Evolutionary conservation across 148 eudicot genomes (phyloP), one percentile per base, ranked within the genome.

Genomic region (Selenicereus undatus): DNA sequence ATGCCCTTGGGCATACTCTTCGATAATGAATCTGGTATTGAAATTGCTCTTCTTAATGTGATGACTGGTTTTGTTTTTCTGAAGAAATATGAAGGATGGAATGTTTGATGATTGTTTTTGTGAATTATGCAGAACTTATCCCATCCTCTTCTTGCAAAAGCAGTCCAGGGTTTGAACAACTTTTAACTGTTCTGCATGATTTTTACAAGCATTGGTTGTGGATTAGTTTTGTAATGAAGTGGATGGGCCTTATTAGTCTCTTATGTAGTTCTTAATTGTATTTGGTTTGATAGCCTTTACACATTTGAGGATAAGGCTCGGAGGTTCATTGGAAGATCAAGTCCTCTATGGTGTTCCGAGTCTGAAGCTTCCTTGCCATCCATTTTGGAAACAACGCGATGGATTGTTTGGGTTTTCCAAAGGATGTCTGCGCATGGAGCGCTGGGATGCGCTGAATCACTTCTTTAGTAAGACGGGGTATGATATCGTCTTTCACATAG

Each of bases 311-410:
- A 70, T 96, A 79, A 90, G 99, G 81, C 85, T 93, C 68, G 99
- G 99, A 78, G 99, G 99, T 83, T 94, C 99, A 75, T 82, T 96
- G 80, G 93, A 96, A 94, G 98, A 96, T 83, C 91, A 87, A 88
- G 97, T 96, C 30, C 17, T 87, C 8, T 96, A 96, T 82, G 81
- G 82, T 73, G 91, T 92, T 71, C 94, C 94, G 30, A 89, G 89
- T 75, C 76, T 86, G 75, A 80, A 82, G 27, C 65, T 77, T 69
- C 86, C 92, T 64, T 95, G 98, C 82, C 89, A 86, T 76, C 88
- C 91, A 58, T 92, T 95, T 83, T 87, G 73, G 82, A 89, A 90
- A 79, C 81, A 77, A 39, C 48, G 21, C 27, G 84, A 64, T 64
- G 95, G 93, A 21, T 75, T 96, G 73, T 96, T 96, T 83, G 98